Base-by-base conservation (phyloP, 2,329 filamentous ascomycete genomes). In the Pseudopyricularia javanii region DNA sequence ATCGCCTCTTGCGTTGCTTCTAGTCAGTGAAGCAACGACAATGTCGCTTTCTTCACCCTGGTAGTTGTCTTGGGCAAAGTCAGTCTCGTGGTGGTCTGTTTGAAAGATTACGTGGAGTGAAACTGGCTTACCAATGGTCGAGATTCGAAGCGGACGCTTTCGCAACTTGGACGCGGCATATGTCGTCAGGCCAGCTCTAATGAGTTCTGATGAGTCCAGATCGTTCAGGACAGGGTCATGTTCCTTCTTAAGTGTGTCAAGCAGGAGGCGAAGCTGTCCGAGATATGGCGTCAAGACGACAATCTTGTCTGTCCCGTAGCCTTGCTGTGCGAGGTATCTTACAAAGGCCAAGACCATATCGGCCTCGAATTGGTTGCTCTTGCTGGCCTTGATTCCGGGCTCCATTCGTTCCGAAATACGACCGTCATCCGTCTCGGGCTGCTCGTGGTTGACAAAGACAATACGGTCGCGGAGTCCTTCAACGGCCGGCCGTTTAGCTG, bases 1-100 rank as follows among this genome's bases (percentile, higher is more conserved):
- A 1, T 88, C 80, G 0, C 78, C 75, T 0, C 61, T 60, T 0
- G 59, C 54, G 56, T 90, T 90, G 62, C 84, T 85, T 4, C 86
- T 70, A 0, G 83, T 87, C 11, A 90, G 63, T 0, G 82, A 85
- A 0, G 71, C 78, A 7, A 91, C 75, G 0, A 89, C 81, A 15
- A 91, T 83, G 1, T 89, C 79, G 35, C 79, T 82, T 57, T 91
- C 86, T 60, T 90, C 86, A 1, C 86, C 85, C 62, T 90, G 86
- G 54, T 86, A 91, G 56, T 90, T 90, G 56, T 90, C 85, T 83
- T 55, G 20, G 24, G 9, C 48, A 22, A 54, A 12, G 15, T 33
- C 9, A n/a, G 34, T 3, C 20, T 4, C 14, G 4, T 20, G 33
- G 28, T 48, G 9, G 15, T 47, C 12, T 7, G 7, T 20, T 33